These are phyloP conservation scores for Fistulina hepatica DNA, from an alignment of 1,284 basidiomycete genomes.

Conservation along the genomic window DNA sequence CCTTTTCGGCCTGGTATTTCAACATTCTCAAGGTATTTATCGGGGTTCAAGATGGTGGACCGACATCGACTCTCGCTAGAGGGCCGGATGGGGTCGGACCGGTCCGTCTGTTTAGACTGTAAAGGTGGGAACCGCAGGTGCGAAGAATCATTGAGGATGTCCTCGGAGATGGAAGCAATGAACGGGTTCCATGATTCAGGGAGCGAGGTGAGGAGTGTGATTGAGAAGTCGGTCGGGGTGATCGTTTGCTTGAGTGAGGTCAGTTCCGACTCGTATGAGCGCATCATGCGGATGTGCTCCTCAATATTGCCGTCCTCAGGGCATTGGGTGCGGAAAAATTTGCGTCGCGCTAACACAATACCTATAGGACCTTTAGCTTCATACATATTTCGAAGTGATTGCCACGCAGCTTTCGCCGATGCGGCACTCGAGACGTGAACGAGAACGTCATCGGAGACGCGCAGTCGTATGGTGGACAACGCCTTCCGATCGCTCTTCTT, in stretches of 20 bases:
- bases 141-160: constrained; percentile 2
- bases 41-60: too few relatives aligned
- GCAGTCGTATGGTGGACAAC: constrained; percentile 17
- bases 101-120: too few relatives aligned
- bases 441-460: constrained; percentile 16
- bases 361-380: constrained; percentile 20
- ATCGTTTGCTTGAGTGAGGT: neutral
- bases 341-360: constrained; percentile 17
- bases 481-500: constrained; percentile 17
- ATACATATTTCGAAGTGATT: constrained; percentile 18
- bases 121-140: too few relatives aligned
- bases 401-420: constrained; percentile 19
- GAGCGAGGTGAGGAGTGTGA: constrained; percentile 8
- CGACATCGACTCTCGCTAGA: too few relatives aligned
- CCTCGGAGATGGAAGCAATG: constrained; percentile 8
- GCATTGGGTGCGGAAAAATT: constrained; percentile 18
- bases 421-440: constrained; percentile 15
- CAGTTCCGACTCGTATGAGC: constrained; percentile 4
- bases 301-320: constrained; percentile 20
- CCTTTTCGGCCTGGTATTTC: too few relatives aligned
- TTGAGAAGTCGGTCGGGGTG: constrained; percentile 1
- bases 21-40: too few relatives aligned
- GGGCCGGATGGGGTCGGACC: too few relatives aligned
- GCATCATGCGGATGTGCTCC: constrained; percentile 22
- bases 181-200: constrained; percentile 14